phyloP scores from a whole-genome alignment of 805 yeast genomes.

The Cyberlindnera galapagoensis region DNA sequence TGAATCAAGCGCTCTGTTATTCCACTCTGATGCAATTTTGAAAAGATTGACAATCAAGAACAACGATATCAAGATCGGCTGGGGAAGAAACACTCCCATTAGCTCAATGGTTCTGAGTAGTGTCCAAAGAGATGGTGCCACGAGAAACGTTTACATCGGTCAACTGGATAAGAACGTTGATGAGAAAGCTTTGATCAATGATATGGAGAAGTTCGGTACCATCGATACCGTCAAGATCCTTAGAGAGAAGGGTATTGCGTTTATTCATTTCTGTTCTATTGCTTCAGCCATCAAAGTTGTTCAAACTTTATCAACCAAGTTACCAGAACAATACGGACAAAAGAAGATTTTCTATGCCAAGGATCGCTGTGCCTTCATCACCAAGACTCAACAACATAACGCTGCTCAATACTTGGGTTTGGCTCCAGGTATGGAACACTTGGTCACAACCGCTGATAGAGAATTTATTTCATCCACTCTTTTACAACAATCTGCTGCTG shows the following conservation, averaged over 20 bases:
- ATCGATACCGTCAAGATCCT: slow-evolving; percentile 82
- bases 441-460: slow-evolving; percentile 61
- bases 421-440: slow-evolving; percentile 82
- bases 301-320: slow-evolving; percentile 56
- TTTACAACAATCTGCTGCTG: slow-evolving; percentile 92
- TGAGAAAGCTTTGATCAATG: slow-evolving; percentile 60
- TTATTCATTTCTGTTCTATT: slow-evolving; percentile 84
- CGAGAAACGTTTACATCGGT: slow-evolving; percentile 90
- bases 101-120: slow-evolving; percentile 69
- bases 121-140: slow-evolving; percentile 81
- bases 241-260: slow-evolving; percentile 78
- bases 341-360: slow-evolving; percentile 87
- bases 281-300: slow-evolving; percentile 84
- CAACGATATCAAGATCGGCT: slow-evolving; percentile 80
- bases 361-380: slow-evolving; percentile 90
- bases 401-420: slow-evolving; percentile 93
- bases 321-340: slow-evolving; percentile 56
- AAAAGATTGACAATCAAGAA: slow-evolving; percentile 76
- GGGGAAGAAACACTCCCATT: slow-evolving; percentile 82
- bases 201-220: slow-evolving; percentile 67
- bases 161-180: slow-evolving; percentile 60
- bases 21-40: slow-evolving; percentile 89
- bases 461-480: slow-evolving; percentile 61
- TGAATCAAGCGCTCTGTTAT: slow-evolving; percentile 79
- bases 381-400: slow-evolving; percentile 93